phyloP scores from a whole-genome alignment of 306 rosid genomes.

The Prunus kanzakura region DNA sequence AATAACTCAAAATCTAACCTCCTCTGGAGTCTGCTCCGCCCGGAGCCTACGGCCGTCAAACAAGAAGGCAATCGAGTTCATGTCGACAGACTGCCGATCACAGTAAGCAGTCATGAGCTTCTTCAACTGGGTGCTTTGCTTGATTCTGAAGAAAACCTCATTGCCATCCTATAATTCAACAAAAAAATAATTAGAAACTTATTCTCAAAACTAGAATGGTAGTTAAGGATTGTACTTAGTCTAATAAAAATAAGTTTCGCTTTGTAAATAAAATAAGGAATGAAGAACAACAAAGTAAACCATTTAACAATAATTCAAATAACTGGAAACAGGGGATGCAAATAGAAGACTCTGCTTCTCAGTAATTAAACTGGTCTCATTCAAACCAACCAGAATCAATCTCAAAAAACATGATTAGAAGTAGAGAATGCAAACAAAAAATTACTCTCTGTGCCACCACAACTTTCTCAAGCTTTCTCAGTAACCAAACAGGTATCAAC shows the following conservation, averaged over 20 bases:
- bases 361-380: too few species aligned
- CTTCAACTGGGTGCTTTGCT: constrained; percentile 48
- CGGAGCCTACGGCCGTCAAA: constrained; percentile 67
- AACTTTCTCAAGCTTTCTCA: background rate
- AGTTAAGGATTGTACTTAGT: too few species aligned
- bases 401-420: too few species aligned
- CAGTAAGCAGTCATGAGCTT: constrained; percentile 70
- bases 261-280: too few species aligned
- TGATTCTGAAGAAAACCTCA: constrained; percentile 57
- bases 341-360: too few species aligned
- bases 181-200: background rate
- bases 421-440: background rate
- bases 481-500: background rate
- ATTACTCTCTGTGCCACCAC: background rate
- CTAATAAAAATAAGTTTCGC: too few species aligned
- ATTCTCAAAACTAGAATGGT: background rate
- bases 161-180: constrained; percentile 45
- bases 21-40: constrained; percentile 62
- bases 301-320: too few species aligned
- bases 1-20: constrained; percentile 31
- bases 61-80: constrained; percentile 65
- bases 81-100: constrained; percentile 46
- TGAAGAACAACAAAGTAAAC: too few species aligned
- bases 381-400: too few species aligned
- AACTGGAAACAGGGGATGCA: too few species aligned